Percentiles rank a stretch among this genome's conserved stretches.
phyloP scores from a whole-genome alignment of 192 early-diverging fungal species.

The Radiomyces spectabilis region DNA sequence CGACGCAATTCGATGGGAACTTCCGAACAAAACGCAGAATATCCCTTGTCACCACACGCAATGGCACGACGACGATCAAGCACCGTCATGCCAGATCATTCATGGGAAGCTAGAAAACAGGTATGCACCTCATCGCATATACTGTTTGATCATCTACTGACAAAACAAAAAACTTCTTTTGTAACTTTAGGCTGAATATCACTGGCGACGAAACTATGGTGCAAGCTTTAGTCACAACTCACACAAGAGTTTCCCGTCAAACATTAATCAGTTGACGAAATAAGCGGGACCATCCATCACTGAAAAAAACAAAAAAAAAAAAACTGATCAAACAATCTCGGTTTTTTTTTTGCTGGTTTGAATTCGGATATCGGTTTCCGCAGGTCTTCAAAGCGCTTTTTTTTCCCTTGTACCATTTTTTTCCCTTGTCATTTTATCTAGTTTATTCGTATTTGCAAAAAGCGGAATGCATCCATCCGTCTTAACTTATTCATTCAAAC shows the following conservation, averaged over 20 bases:
- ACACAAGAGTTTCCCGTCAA: constrained; percentile 11
- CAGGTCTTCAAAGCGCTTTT: too few species aligned
- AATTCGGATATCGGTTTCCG: too few species aligned
- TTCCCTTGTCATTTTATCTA: too few species aligned
- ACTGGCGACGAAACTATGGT: constrained; percentile 27
- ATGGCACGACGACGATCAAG: constrained; percentile 21
- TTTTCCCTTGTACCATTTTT: too few species aligned
- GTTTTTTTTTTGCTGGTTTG: too few species aligned
- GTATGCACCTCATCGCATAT: too few species aligned
- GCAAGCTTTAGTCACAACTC: constrained; percentile 29
- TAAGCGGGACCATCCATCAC: not conserved
- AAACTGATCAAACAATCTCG: not conserved
- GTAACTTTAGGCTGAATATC: constrained; percentile 27
- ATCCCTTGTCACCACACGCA: constrained; percentile 8
- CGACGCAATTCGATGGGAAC: constrained; percentile 13
- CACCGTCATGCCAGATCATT: constrained; percentile 4
- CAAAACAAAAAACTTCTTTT: too few species aligned
- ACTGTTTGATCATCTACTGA: too few species aligned
- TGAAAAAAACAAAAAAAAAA: not conserved
- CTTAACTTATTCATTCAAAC: too few species aligned
- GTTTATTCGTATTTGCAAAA: too few species aligned
- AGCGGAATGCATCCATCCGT: too few species aligned
- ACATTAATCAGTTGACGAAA: too few species aligned
- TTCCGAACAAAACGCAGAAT: not conserved
- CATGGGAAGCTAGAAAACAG: constrained; percentile 18